These are phyloP conservation scores for Sisymbrium irio DNA, from an alignment of 345 rosid genomes.

Conservation along the genomic window DNA sequence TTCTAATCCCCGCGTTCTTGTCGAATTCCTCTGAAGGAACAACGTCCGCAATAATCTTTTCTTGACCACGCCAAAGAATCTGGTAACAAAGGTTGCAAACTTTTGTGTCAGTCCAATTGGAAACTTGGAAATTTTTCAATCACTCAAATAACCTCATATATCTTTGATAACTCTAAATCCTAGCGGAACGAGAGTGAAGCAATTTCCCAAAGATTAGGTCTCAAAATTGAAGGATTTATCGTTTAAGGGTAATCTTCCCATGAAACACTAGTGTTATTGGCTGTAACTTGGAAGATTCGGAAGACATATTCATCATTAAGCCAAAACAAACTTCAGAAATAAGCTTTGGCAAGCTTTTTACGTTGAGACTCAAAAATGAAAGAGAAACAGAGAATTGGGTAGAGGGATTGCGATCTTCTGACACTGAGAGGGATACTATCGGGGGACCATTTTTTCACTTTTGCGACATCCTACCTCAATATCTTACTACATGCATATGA, in stretches of 20 bases:
- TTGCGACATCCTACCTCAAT: background rate
- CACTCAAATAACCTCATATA: background rate
- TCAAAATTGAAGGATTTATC: background rate
- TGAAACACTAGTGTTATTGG: background rate
- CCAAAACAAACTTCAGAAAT: background rate
- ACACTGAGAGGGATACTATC: background rate
- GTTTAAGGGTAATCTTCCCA: background rate
- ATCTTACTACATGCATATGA: background rate
- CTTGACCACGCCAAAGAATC: constrained; percentile 83
- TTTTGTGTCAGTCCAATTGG: constrained; percentile 4
- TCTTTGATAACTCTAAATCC: background rate
- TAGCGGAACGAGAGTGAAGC: background rate
- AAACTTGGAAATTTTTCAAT: background rate
- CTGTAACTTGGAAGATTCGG: background rate
- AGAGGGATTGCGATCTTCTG: background rate
- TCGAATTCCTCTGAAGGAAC: constrained; percentile 76
- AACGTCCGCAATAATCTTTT: constrained; percentile 60
- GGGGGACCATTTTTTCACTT: background rate
- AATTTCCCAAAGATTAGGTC: background rate
- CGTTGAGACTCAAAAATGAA: background rate
- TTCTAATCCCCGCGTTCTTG: constrained; percentile 57
- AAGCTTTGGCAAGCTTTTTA: background rate
- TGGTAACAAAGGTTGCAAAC: constrained; percentile 26
- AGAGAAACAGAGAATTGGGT: background rate
- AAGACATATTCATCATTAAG: background rate